phyloP scores from a whole-genome alignment of 2,329 filamentous ascomycete genomes.

The Drechslerella dactyloides region DNA sequence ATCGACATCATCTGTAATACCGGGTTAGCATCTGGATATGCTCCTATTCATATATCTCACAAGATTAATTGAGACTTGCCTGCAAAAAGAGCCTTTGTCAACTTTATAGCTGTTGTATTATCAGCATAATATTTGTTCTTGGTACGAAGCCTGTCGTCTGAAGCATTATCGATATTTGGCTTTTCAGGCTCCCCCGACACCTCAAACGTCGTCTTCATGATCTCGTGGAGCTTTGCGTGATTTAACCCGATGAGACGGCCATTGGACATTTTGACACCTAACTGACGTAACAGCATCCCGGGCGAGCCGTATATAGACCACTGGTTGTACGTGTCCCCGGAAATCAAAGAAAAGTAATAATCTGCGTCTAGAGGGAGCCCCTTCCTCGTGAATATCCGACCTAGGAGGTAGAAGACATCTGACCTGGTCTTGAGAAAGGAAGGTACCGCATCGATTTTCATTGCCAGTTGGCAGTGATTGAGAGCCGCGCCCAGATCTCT shows the following conservation, averaged over 20 bases:
- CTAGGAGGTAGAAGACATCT: constrained; percentile 27
- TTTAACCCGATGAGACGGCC: constrained; percentile 1
- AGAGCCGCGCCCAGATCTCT: constrained; percentile 13
- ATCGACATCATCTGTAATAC: constrained; percentile 10
- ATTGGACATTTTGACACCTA: not conserved
- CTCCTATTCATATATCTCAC: not conserved
- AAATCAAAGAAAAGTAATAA: constrained; percentile 34
- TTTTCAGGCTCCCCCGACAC: too few relatives aligned
- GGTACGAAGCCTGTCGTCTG: too few relatives aligned
- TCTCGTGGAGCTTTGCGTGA: not conserved
- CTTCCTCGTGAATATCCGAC: constrained; percentile 20
- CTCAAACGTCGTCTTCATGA: not conserved
- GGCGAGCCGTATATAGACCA: constrained; percentile 22
- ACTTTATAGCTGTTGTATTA: not conserved
- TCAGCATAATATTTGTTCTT: not conserved
- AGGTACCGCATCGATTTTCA: not conserved
- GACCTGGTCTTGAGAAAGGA: constrained; percentile 4
- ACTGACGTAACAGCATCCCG: not conserved
- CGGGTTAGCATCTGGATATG: not conserved
- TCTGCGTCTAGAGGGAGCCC: constrained; percentile 27
- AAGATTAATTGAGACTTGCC: not conserved
- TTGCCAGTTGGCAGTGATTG: constrained; percentile 25
- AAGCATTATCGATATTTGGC: too few relatives aligned
- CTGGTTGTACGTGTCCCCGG: constrained; percentile 20
- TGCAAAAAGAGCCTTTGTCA: constrained; percentile 8